Conservation (phyloP, 2,329 filamentous ascomycete species). For the Fonsecaea multimorphosa region DNA sequence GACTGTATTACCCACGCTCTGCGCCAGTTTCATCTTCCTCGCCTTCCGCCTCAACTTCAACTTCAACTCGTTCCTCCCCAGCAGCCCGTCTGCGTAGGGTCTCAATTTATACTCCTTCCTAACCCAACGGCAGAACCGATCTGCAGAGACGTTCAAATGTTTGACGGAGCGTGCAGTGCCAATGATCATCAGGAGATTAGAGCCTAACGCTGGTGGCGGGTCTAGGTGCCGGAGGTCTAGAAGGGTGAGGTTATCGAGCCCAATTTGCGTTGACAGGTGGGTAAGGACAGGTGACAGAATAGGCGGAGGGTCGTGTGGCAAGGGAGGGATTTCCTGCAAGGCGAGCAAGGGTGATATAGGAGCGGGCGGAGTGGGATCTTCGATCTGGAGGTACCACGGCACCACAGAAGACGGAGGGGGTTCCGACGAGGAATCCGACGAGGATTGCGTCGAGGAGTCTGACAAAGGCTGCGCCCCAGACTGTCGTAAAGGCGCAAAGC, state of each 20-base stretch:
- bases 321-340: constrained; percentile 64
- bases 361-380: constrained; percentile 51
- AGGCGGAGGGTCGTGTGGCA: constrained; percentile 72
- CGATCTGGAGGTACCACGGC: constrained; percentile 88
- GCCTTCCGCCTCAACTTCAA: constrained; percentile 81
- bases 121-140: constrained; percentile 87
- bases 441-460: constrained; percentile 1
- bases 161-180: constrained; percentile 90
- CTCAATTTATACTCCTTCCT: constrained; percentile 72
- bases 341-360: constrained; percentile 53
- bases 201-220: constrained; percentile 83
- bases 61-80: constrained; percentile 90
- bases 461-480: neutral
- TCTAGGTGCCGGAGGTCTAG: constrained; percentile 84
- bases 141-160: constrained; percentile 88
- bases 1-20: constrained; percentile 66
- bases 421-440: constrained; percentile 10
- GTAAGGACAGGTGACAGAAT: constrained; percentile 75
- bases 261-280: constrained; percentile 81
- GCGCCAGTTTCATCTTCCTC: constrained; percentile 80
- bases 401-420: constrained; percentile 41
- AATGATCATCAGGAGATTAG: constrained; percentile 89
- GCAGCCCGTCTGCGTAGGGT: constrained; percentile 82
- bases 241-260: constrained; percentile 79
- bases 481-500: constrained; percentile 9